A percentile compares a stretch with the other conserved stretches of the same genome.
phyloP scores from a whole-genome alignment of 805 yeast species.

The Lipomyces yamadae region DNA sequence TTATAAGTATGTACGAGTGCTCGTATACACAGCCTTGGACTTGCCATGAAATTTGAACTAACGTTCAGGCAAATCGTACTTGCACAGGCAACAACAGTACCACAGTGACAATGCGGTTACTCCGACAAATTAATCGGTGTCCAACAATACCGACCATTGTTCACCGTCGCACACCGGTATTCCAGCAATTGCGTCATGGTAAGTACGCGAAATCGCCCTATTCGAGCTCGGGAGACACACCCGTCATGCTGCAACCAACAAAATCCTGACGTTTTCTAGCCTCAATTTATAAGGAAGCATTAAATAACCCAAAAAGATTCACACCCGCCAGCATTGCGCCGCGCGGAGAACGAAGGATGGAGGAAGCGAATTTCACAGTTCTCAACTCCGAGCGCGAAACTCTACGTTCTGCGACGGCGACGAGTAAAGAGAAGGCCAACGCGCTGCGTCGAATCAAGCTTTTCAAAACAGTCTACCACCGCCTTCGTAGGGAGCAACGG shows the following conservation, averaged over 20 bases:
- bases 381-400: background rate
- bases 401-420: background rate
- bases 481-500: background rate
- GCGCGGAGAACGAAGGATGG: conserved; percentile 2
- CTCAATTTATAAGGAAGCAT: background rate
- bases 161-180: background rate
- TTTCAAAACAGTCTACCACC: background rate
- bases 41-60: too few species aligned
- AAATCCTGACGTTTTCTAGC: background rate
- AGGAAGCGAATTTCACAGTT: conserved; percentile 1
- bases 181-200: conserved; percentile 1
- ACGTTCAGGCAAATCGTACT: too few species aligned
- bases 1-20: too few species aligned
- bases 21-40: too few species aligned
- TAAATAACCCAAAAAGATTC: background rate
- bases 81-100: too few species aligned
- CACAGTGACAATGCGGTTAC: background rate
- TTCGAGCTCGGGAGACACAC: too few species aligned
- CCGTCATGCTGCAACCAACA: background rate
- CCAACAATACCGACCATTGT: background rate
- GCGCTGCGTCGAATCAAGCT: background rate
- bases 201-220: background rate
- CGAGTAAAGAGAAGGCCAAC: background rate
- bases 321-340: background rate
- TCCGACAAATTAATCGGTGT: conserved; percentile 1